Conservation (phyloP, 2,329 filamentous ascomycete species). For the Ceratocystis diversiconidia region DNA sequence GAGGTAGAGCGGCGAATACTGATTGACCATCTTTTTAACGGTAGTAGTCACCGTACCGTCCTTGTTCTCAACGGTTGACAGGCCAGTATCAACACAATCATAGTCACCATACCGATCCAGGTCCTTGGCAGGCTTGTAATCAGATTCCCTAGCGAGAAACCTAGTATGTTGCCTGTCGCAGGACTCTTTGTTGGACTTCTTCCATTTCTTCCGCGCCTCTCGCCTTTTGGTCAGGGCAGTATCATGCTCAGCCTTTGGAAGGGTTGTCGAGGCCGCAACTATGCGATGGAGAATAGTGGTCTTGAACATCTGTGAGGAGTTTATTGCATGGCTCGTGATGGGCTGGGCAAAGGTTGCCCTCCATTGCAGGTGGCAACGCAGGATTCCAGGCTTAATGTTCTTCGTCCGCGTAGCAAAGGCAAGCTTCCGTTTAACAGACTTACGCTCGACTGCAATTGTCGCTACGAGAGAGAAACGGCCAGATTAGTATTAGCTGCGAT, state of each 20-base stretch:
- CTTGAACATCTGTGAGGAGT: neutral
- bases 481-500: neutral
- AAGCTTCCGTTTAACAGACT: neutral
- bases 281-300: neutral
- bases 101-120: slow-evolving; percentile 4
- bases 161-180: neutral
- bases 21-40: neutral
- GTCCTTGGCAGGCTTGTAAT: neutral
- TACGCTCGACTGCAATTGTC: neutral
- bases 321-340: neutral
- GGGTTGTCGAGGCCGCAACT: neutral
- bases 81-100: neutral
- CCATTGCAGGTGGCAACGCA: slow-evolving; percentile 12
- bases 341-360: slow-evolving; percentile 12
- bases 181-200: neutral
- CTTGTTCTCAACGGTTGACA: neutral
- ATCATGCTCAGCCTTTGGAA: neutral
- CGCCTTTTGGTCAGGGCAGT: neutral
- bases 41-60: neutral
- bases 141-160: neutral
- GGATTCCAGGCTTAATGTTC: slow-evolving; percentile 3
- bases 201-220: slow-evolving; percentile 1
- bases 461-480: neutral
- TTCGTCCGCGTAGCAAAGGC: slow-evolving; percentile 3
- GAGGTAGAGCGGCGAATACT: slow-evolving; percentile 6